phyloP scores from a whole-genome alignment of 129 eudicot genomes.

The Flaveria robusta region DNA sequence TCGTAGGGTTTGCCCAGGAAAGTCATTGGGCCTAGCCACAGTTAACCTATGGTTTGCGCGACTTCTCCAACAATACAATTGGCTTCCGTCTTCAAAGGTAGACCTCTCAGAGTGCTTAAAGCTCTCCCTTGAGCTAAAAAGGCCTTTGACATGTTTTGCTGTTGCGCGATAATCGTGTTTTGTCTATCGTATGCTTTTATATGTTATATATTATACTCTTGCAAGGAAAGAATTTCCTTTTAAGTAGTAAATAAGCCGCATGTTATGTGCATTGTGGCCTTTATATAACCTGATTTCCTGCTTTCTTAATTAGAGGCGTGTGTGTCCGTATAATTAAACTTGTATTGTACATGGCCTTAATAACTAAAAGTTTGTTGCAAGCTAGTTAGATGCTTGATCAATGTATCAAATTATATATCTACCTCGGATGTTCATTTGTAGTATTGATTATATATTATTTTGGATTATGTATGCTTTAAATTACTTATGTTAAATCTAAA shows the following conservation, averaged over 20 bases:
- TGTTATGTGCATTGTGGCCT: not conserved
- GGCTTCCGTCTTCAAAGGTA: constrained; percentile 54
- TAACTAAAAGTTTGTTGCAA: constrained; percentile 19
- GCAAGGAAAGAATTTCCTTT: constrained; percentile 8
- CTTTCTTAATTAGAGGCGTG: not conserved
- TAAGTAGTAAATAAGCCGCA: constrained; percentile 29
- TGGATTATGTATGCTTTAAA: too few species aligned
- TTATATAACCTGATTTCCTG: not conserved
- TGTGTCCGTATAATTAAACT: not conserved
- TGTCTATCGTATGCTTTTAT: not conserved
- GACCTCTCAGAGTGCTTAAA: constrained; percentile 77
- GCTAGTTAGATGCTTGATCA: constrained; percentile 7
- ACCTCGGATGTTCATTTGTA: not conserved
- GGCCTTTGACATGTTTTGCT: constrained; percentile 51
- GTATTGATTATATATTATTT: too few species aligned
- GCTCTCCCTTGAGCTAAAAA: constrained; percentile 80
- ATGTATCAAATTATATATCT: constrained; percentile 8
- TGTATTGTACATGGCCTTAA: constrained; percentile 14
- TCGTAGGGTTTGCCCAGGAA: constrained; percentile 85
- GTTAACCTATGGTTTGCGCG: constrained; percentile 75
- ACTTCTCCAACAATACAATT: constrained; percentile 60
- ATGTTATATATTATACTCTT: constrained; percentile 9
- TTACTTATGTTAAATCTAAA: too few species aligned
- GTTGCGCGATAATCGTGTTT: constrained; percentile 24
- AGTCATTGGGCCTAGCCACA: constrained; percentile 64